Base-by-base conservation (phyloP, 177 flowering plant genomes). In the Vitis hybrid region DNA sequence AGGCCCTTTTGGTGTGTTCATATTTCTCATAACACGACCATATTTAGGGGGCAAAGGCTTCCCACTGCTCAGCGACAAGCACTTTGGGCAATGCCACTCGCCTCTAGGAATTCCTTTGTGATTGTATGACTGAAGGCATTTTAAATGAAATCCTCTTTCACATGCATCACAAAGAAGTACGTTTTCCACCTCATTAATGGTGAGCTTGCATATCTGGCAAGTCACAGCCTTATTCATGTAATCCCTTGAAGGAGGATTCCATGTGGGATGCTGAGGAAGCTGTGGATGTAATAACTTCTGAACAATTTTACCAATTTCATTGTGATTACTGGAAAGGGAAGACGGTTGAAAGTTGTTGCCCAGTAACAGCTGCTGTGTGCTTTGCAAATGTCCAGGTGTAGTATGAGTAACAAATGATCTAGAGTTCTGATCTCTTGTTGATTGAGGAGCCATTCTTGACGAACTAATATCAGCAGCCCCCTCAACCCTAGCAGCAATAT, bases 21-120 rank as follows among this genome's bases (percentile, higher is more conserved):
- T 65, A 68, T 82, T 91, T 76, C 97, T 85, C 80, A 84, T 86
- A 62, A 91, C 97, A 77, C 95, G 94, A 20, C 99, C 99, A 86
- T 95, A 93, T 74, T 95, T 95, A 20, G 97, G 98, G 14, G 95
- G 98, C 73, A 92, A 79, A 67, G 95, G 91, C 79, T 90, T 92
- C 67, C 99, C 99, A 70, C 81, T 74, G 82, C 86, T 91, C 70
- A 83, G 65, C 2, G 74, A 45, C 81, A 90, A 62, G 76, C 99
- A 95, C 78, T 74, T 89, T 22, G 82, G 77, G 81, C 99, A 95
- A 72, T 93, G 91, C 99, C 98, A 95, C 69, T 93, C 99, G 65
- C 80, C 86, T 78, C 87, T 83, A 58, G 90, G 92, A 70, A 89
- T 81, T 67, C 84, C 87, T 69, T 84, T 91, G 66, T 77, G 88